A percentile compares a stretch with the other conserved stretches of the same genome.
phyloP scores from a whole-genome alignment of 2,329 filamentous ascomycete species.

The Hansfordia pulvinata region DNA sequence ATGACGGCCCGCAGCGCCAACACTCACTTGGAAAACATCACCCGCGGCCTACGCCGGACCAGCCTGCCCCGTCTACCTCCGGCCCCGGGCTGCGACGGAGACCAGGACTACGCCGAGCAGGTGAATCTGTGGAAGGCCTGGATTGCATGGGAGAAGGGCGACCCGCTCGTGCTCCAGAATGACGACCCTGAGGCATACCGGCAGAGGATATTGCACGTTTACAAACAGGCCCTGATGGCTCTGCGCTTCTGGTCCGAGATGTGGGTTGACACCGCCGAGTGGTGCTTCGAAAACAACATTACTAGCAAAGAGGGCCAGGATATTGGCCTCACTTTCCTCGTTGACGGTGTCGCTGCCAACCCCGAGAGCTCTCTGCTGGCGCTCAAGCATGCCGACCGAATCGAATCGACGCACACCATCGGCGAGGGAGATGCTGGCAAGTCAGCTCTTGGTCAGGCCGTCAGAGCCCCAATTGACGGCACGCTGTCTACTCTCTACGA shows the following conservation, averaged over 20 bases:
- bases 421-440: slow-evolving; percentile 66
- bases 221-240: slow-evolving; percentile 88
- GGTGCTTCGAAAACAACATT: slow-evolving; percentile 71
- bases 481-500: slow-evolving; percentile 81
- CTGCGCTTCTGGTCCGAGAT: slow-evolving; percentile 90
- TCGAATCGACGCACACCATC: slow-evolving; percentile 65
- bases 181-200: slow-evolving; percentile 68
- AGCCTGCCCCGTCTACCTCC: slow-evolving; percentile 75
- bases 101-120: slow-evolving; percentile 72
- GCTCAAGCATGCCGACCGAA: slow-evolving; percentile 76
- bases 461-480: slow-evolving; percentile 72
- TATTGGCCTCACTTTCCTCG: slow-evolving; percentile 61
- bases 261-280: slow-evolving; percentile 90
- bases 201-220: slow-evolving; percentile 73
- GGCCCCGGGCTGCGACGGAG: slow-evolving; percentile 72
- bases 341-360: slow-evolving; percentile 75
- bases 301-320: slow-evolving; percentile 40
- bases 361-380: slow-evolving; percentile 86
- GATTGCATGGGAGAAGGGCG: slow-evolving; percentile 91
- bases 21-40: slow-evolving; percentile 82
- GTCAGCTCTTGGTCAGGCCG: slow-evolving; percentile 61
- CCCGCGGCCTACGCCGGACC: slow-evolving; percentile 59
- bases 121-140: slow-evolving; percentile 84
- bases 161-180: slow-evolving; percentile 72
- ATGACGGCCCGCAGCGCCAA: slow-evolving; percentile 92